Evolutionary conservation across 2,329 filamentous ascomycete species (phyloP).

Genomic region (Plectosphaerella sp.): DNA sequence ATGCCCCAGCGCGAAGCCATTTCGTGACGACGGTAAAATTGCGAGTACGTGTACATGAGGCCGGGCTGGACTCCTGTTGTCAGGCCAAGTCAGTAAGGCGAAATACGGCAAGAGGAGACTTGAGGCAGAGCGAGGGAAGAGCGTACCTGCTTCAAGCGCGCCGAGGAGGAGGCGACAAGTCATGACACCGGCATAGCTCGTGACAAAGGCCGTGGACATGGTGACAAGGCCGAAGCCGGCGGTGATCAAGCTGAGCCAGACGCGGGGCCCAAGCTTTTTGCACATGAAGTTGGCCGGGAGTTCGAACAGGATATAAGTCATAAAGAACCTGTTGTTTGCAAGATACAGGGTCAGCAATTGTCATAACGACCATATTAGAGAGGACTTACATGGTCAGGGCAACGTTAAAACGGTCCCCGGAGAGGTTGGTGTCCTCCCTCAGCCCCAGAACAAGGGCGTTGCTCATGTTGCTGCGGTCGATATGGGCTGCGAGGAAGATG

Average conservation of each 20-base stretch:
- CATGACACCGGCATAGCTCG: slow-evolving; percentile 39
- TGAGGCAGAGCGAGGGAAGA: neutral
- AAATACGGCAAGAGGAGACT: neutral
- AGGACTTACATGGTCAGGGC: slow-evolving; percentile 53
- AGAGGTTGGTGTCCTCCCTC: slow-evolving; percentile 33
- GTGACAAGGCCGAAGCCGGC: slow-evolving; percentile 54
- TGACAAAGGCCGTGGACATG: slow-evolving; percentile 49
- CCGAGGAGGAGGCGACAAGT: slow-evolving; percentile 45
- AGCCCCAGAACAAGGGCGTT: slow-evolving; percentile 42
- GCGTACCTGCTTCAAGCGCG: slow-evolving; percentile 46
- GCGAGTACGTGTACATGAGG: slow-evolving; percentile 51
- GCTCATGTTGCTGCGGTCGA: neutral
- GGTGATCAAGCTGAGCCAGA: slow-evolving; percentile 56
- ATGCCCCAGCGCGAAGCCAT: slow-evolving; percentile 51
- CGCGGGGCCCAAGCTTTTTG: slow-evolving; percentile 60
- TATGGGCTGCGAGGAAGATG: neutral
- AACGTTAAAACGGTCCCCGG: slow-evolving; percentile 42
- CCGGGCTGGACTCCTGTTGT: slow-evolving; percentile 44
- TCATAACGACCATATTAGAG: too few relatives aligned
- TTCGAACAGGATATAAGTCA: slow-evolving; percentile 61
- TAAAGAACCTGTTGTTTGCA: slow-evolving; percentile 41
- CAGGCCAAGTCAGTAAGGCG: neutral
- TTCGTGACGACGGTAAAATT: slow-evolving; percentile 53
- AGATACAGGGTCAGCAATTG: too few relatives aligned
- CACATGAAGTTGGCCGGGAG: slow-evolving; percentile 58